Base-by-base conservation (phyloP, 139 green algal genomes). In the Bryopsis sp. region DNA sequence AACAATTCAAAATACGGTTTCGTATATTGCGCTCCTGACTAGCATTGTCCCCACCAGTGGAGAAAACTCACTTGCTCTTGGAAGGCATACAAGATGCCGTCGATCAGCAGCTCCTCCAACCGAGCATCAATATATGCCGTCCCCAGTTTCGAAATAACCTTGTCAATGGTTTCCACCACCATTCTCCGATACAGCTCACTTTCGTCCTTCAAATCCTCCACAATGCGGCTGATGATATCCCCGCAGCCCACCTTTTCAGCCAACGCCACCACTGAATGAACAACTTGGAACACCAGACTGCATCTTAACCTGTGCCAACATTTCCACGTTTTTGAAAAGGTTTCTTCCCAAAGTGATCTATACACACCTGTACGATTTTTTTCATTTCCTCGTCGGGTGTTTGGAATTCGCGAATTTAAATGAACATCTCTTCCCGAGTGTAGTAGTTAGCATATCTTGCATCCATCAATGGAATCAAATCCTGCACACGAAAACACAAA, bases 361-460 rank as follows among this genome's bases (percentile, higher is more conserved):
- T 11, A 54, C 43, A 54, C 43, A 54, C 85, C n/a, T n/a, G 88
- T 81, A 97, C 91, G 68, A 98, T 99, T 85, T 98, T 98, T 88
- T 98, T 99, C 94, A 99, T 99, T 84, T 99, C 94, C 78, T 99
- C 94, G 77, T 99, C 94, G 0, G 94, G 89, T 2, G 90, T 95
- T 74, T 84, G 71, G 78, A 99, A 99, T 83, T 99, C 94, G 26
- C 94, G 81, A 59, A 95, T 86, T 54, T 96, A 81, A 62, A 98
- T 87, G 32, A 97, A 75, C 94, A 98, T 98, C 28, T 97, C 77
- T 78, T 98, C 92, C 1, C 82, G 67, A 0, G 93, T 99, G 84
- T 98, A 98, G 81, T 97, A 98, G 74, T 91, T 93, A 2, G 94
- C 94, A 75, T 98, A 96, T 86, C 94, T 89, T 6, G 80, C 81